Conservation (phyloP, 2,329 filamentous ascomycete species). For the Microsporum canis region DNA sequence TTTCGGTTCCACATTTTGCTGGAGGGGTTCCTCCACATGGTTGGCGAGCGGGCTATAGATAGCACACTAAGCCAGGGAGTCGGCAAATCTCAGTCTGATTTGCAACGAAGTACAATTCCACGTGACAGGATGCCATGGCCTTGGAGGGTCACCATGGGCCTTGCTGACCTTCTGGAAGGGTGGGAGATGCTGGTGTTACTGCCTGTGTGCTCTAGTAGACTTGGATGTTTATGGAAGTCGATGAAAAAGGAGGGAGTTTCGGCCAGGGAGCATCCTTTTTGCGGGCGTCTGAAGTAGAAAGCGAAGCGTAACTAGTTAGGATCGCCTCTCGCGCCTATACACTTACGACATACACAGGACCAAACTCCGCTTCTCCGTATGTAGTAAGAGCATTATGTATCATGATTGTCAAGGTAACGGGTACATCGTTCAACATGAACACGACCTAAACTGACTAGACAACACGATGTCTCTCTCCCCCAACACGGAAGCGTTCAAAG, state of each 20-base stretch:
- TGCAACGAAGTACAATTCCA: neutral
- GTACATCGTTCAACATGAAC: neutral
- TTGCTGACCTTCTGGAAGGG: neutral
- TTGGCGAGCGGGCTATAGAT: constrained; percentile 3
- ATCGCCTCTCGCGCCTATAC: neutral
- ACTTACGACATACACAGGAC: neutral
- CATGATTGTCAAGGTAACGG: neutral
- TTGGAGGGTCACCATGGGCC: neutral
- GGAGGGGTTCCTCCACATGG: constrained; percentile 4
- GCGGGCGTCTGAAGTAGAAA: neutral
- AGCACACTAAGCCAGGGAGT: neutral
- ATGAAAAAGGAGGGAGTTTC: neutral
- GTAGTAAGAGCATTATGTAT: neutral
- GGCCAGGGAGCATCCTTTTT: neutral
- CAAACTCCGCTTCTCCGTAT: neutral
- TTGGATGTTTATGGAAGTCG: neutral
- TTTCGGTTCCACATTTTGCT: constrained; percentile 5
- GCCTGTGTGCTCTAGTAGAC: neutral
- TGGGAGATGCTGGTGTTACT: neutral
- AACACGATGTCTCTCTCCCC: neutral
- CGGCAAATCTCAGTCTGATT: neutral
- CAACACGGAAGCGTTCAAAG: neutral
- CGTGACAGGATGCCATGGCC: neutral
- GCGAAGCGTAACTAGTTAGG: neutral
- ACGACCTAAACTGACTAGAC: neutral